A percentile compares a stretch with the other conserved stretches of the same genome.
phyloP scores from a whole-genome alignment of 108 stramenopile genomes.

The Nitzschia sp. region DNA sequence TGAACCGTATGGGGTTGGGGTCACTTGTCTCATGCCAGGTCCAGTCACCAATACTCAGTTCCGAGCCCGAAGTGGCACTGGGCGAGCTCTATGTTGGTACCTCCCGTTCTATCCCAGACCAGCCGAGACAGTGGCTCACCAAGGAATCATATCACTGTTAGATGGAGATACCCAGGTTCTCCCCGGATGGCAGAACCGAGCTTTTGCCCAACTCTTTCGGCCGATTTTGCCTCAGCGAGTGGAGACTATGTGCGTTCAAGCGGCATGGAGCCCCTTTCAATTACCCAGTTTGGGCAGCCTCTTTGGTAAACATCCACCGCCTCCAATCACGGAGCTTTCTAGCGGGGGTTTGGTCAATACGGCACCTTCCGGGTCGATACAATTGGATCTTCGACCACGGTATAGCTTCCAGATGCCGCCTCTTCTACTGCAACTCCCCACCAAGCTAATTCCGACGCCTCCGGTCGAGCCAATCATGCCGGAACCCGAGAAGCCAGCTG shows the following conservation, averaged over 20 bases:
- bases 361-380: neutral
- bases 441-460: neutral
- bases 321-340: neutral
- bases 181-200: conserved; percentile 77
- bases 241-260: conserved; percentile 58
- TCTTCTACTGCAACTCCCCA: conserved; percentile 16
- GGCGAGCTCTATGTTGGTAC: conserved; percentile 73
- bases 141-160: conserved; percentile 69
- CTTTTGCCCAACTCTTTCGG: conserved; percentile 56
- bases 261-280: conserved; percentile 60
- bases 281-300: neutral
- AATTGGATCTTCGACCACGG: conserved; percentile 14
- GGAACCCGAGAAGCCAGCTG: too few species aligned
- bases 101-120: conserved; percentile 71
- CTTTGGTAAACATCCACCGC: neutral
- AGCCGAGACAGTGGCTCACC: conserved; percentile 57
- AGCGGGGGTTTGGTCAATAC: neutral
- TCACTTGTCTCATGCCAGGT: conserved; percentile 88
- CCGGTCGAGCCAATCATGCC: neutral
- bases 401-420: conserved; percentile 16
- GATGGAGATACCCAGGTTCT: conserved; percentile 70
- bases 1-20: conserved; percentile 78
- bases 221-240: conserved; percentile 71
- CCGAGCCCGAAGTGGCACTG: conserved; percentile 46
- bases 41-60: conserved; percentile 78